phyloP scores from a whole-genome alignment of 108 stramenopile species.

The Fistulifera pelliculosa region DNA sequence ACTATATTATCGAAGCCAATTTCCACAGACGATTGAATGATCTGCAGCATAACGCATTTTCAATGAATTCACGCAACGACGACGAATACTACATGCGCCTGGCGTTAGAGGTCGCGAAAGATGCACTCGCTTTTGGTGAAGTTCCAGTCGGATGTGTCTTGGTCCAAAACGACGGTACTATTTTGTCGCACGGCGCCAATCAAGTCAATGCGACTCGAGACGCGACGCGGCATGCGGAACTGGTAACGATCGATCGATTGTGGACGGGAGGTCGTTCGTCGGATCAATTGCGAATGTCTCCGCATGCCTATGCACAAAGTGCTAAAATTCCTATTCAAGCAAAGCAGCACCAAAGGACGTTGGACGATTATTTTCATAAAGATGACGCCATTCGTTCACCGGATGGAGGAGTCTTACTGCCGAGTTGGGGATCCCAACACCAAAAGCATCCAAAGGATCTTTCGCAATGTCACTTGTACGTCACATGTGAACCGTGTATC shows the following conservation, averaged over 20 bases:
- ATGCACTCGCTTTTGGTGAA: slow-evolving; percentile 61
- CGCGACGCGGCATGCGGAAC: slow-evolving; percentile 77
- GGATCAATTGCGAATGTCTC: slow-evolving; percentile 50
- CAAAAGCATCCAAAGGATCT: background rate
- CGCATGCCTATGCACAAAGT: slow-evolving; percentile 22
- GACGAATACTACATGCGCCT: slow-evolving; percentile 63
- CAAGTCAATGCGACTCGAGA: slow-evolving; percentile 84
- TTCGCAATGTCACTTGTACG: slow-evolving; percentile 14
- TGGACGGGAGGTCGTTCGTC: slow-evolving; percentile 48
- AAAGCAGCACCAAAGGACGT: slow-evolving; percentile 8
- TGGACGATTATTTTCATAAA: slow-evolving; percentile 24
- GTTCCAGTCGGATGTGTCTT: slow-evolving; percentile 86
- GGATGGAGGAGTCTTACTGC: slow-evolving; percentile 45
- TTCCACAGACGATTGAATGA: too few species aligned
- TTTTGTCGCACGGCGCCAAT: slow-evolving; percentile 83
- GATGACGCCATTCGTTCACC: slow-evolving; percentile 31
- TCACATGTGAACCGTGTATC: slow-evolving; percentile 86
- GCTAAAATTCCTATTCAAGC: slow-evolving; percentile 7
- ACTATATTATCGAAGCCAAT: too few species aligned
- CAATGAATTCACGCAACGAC: slow-evolving; percentile 6
- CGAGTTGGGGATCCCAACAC: slow-evolving; percentile 27
- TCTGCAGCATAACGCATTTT: slow-evolving; percentile 4
- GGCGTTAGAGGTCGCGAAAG: slow-evolving; percentile 58
- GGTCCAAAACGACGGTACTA: slow-evolving; percentile 32
- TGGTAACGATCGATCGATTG: slow-evolving; percentile 78